Conservation (phyloP, 164 flowering plant species). For the Chloranthus sessilifolius region DNA sequence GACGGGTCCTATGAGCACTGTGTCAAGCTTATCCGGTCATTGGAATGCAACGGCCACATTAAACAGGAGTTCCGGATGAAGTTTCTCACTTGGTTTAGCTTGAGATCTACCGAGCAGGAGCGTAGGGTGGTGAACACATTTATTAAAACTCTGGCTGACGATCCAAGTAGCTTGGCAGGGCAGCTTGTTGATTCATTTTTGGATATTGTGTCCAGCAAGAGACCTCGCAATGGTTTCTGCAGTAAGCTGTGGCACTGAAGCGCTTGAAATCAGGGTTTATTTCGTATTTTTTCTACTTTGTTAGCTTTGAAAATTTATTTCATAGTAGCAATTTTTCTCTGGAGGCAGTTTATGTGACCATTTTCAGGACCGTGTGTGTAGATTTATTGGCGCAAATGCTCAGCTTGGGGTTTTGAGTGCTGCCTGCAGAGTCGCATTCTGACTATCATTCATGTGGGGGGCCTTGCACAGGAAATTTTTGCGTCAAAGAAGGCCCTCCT, state of each 20-base stretch:
- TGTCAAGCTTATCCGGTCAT: conserved; percentile 80
- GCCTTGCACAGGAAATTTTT: too few relatives aligned
- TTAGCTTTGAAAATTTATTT: neutral
- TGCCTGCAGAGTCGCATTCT: too few relatives aligned
- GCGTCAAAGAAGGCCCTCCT: too few relatives aligned
- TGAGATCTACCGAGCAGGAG: conserved; percentile 84
- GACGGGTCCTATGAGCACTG: conserved; percentile 85
- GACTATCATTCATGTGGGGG: too few relatives aligned
- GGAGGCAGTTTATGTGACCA: conserved; percentile 18
- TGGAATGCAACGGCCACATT: conserved; percentile 82
- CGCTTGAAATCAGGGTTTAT: neutral
- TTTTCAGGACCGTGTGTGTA: neutral
- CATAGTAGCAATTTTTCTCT: neutral
- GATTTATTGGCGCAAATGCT: conserved; percentile 6
- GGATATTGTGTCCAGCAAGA: conserved; percentile 68
- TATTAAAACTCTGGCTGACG: conserved; percentile 71
- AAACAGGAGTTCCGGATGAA: conserved; percentile 77
- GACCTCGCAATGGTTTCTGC: conserved; percentile 62
- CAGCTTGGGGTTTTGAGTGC: neutral
- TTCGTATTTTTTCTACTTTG: too few relatives aligned
- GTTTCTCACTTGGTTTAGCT: conserved; percentile 90
- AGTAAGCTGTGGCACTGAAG: conserved; percentile 59
- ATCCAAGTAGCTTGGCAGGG: conserved; percentile 82
- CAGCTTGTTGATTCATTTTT: conserved; percentile 84
- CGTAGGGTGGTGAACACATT: conserved; percentile 85